A percentile compares a stretch with the other conserved stretches of the same genome.
Evolutionary conservation across 148 eudicot species (phyloP).

Genomic region (Rhododendron ovatum): DNA sequence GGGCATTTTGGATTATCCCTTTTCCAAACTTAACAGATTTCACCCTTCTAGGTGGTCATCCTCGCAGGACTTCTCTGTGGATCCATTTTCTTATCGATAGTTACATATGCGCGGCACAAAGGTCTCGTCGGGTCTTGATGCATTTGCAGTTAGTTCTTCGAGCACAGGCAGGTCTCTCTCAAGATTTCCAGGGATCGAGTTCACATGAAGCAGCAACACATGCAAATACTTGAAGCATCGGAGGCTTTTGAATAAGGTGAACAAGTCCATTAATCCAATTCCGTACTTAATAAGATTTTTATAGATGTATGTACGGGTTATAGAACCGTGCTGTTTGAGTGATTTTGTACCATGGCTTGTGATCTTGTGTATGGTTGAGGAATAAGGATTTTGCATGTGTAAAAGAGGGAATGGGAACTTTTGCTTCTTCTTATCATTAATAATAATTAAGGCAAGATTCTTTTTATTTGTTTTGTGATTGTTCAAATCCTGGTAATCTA

Average conservation of each 20-base stretch:
- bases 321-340: neutral
- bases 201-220: neutral
- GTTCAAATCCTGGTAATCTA: neutral
- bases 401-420: neutral
- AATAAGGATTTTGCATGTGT: neutral
- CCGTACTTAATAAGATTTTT: neutral
- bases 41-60: conserved; percentile 53
- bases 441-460: no score
- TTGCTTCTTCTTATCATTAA: neutral
- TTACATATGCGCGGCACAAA: conserved; percentile 65
- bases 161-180: neutral
- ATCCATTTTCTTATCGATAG: conserved; percentile 49
- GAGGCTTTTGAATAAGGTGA: neutral
- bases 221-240: neutral
- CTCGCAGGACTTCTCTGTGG: conserved; percentile 52
- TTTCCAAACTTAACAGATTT: neutral
- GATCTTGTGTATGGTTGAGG: neutral
- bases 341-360: neutral
- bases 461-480: neutral
- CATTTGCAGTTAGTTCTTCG: neutral
- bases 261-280: neutral
- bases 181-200: neutral
- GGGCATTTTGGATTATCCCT: neutral
- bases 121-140: conserved; percentile 69
- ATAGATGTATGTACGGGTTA: neutral